These are phyloP conservation scores for Hyphodiscus sp. DNA, from an alignment of 2,329 filamentous ascomycete genomes.

Conservation along the genomic window DNA sequence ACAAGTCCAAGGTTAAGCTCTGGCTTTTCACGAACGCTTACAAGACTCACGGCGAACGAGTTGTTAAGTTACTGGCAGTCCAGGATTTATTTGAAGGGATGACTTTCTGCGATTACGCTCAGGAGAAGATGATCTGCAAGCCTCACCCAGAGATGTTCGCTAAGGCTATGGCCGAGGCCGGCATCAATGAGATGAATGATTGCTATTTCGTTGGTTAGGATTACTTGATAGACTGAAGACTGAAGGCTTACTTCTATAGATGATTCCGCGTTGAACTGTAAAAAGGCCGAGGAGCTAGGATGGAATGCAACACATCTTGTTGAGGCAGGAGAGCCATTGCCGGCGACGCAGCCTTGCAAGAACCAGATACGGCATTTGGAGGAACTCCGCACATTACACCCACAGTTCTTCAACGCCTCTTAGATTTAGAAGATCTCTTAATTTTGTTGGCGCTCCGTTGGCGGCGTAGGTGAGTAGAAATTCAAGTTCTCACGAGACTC, in stretches of 20 bases:
- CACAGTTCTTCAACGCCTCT: conserved; percentile 71
- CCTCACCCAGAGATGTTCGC: conserved; percentile 75
- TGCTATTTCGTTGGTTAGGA: conserved; percentile 89
- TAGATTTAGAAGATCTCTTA: not conserved
- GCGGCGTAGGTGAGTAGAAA: not conserved
- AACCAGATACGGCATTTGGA: conserved; percentile 70
- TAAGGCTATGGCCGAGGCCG: conserved; percentile 84
- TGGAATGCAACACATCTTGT: conserved; percentile 86
- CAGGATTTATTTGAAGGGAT: conserved; percentile 92
- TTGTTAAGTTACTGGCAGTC: conserved; percentile 72
- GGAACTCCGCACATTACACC: conserved; percentile 70
- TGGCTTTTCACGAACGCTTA: conserved; percentile 99
- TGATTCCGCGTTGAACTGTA: conserved; percentile 80
- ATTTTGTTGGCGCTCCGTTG: not conserved
- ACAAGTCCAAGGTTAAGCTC: conserved; percentile 72
- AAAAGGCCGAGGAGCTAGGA: conserved; percentile 67
- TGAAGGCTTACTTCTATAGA: conserved; percentile 44
- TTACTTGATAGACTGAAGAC: not conserved
- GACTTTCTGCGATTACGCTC: conserved; percentile 86
- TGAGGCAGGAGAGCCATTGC: conserved; percentile 63
- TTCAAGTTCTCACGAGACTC: not conserved
- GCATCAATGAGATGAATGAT: conserved; percentile 56
- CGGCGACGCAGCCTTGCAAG: conserved; percentile 58
- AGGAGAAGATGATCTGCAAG: conserved; percentile 75
- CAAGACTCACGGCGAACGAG: conserved; percentile 75